These are phyloP conservation scores for Sporormia fimetaria DNA, from an alignment of 495 filamentous ascomycete species.

Conservation along the genomic window DNA sequence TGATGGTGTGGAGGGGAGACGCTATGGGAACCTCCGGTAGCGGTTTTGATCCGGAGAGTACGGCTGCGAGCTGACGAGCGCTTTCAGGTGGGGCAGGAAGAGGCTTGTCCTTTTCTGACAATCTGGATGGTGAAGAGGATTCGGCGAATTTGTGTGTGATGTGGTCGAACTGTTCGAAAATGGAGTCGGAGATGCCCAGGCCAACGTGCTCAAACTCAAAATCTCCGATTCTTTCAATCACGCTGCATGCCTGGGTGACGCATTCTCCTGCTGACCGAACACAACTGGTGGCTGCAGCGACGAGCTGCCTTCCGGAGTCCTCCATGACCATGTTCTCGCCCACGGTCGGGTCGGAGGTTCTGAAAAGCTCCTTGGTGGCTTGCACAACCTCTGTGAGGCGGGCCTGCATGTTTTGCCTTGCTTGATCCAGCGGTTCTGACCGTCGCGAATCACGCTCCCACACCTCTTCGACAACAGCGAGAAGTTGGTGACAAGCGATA, in stretches of 20 bases:
- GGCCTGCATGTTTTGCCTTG: slow-evolving; percentile 68
- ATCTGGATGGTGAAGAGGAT: background rate
- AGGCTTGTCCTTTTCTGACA: slow-evolving; percentile 24
- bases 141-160: slow-evolving; percentile 7
- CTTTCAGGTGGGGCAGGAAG: slow-evolving; percentile 22
- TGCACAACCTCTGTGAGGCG: slow-evolving; percentile 67
- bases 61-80: slow-evolving; percentile 12
- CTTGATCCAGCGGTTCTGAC: slow-evolving; percentile 50
- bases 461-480: slow-evolving; percentile 72
- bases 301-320: slow-evolving; percentile 64
- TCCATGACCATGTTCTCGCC: slow-evolving; percentile 68
- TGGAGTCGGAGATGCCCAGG: slow-evolving; percentile 25
- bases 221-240: slow-evolving; percentile 86
- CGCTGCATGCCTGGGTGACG: slow-evolving; percentile 67
- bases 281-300: slow-evolving; percentile 75
- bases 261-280: slow-evolving; percentile 86
- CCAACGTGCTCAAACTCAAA: slow-evolving; percentile 62
- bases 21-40: slow-evolving; percentile 25
- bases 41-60: slow-evolving; percentile 27
- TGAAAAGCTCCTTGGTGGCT: slow-evolving; percentile 67
- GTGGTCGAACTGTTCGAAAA: slow-evolving; percentile 22
- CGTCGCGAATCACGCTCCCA: slow-evolving; percentile 62
- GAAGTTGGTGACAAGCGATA: slow-evolving; percentile 62
- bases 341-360: slow-evolving; percentile 45
- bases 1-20: slow-evolving; percentile 14